Conservation (phyloP, 768 basidiomycete species). For the Trametes sanguinea region DNA sequence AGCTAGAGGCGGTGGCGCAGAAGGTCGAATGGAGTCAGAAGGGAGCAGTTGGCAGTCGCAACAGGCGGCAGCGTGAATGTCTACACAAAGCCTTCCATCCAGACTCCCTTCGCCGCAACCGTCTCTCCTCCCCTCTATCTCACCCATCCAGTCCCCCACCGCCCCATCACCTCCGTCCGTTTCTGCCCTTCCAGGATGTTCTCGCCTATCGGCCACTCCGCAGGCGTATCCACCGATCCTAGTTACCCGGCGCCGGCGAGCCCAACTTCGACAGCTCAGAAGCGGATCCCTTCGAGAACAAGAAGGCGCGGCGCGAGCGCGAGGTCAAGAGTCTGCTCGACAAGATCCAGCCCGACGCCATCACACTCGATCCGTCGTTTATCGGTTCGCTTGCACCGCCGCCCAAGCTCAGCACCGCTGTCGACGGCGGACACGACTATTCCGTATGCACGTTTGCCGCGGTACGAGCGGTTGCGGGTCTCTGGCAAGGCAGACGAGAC, state of each 20-base stretch:
- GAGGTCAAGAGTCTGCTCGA: conserved; percentile 91
- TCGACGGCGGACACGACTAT: conserved; percentile 47
- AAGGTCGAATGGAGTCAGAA: conserved; percentile 85
- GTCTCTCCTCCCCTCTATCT: conserved; percentile 82
- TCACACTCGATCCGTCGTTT: conserved; percentile 78
- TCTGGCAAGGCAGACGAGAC: conserved; percentile 75
- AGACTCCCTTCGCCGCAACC: conserved; percentile 48
- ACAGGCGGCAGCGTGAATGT: conserved; percentile 86
- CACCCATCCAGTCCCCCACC: conserved; percentile 80
- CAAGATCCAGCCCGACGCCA: conserved; percentile 92
- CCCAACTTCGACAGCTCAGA: conserved; percentile 93
- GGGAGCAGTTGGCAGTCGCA: conserved; percentile 79
- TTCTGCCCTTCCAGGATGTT: conserved; percentile 88
- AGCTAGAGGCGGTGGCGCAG: conserved; percentile 65
- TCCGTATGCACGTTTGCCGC: conserved; percentile 72
- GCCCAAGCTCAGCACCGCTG: conserved; percentile 55
- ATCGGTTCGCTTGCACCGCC: conserved; percentile 69
- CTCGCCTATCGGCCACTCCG: conserved; percentile 76
- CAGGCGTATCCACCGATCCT: conserved; percentile 83
- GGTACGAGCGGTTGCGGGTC: conserved; percentile 75
- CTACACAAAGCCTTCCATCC: conserved; percentile 70
- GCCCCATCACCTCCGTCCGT: conserved; percentile 72
- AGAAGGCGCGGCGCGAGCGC: conserved; percentile 77
- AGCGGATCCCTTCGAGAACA: conserved; percentile 93
- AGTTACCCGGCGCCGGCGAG: conserved; percentile 92